phyloP scores from a whole-genome alignment of 2,329 filamentous ascomycete species.

The Curvularia hawaiiensis region DNA sequence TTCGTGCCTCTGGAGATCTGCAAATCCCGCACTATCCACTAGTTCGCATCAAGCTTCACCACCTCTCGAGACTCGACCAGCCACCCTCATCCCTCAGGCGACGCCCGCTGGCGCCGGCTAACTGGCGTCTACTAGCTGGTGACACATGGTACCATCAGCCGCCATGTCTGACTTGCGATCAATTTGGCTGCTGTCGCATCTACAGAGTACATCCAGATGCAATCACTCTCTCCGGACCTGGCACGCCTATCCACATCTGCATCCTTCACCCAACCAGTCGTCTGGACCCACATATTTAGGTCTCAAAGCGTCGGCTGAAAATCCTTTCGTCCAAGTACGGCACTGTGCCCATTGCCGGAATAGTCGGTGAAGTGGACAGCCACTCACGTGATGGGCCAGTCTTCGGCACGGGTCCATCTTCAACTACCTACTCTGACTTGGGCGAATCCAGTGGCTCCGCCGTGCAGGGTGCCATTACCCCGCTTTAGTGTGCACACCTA shows the following conservation, averaged over 20 bases:
- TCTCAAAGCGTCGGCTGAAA: conserved; percentile 30
- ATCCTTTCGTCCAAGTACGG: conserved; percentile 46
- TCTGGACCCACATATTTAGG: conserved; percentile 25
- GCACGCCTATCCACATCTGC: conserved; percentile 48
- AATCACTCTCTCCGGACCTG: conserved; percentile 43
- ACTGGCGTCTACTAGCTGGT: neutral
- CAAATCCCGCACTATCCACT: conserved; percentile 8
- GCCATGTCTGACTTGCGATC: conserved; percentile 1
- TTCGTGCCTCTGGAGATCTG: conserved; percentile 5
- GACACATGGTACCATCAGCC: conserved; percentile 11
- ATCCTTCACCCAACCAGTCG: conserved; percentile 46
- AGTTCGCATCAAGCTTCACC: conserved; percentile 4
- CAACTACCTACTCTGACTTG: conserved; percentile 19
- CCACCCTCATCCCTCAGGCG: neutral
- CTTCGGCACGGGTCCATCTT: neutral
- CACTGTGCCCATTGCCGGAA: conserved; percentile 44
- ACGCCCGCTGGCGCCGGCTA: neutral
- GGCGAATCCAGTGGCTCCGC: conserved; percentile 18
- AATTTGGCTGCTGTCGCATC: conserved; percentile 35
- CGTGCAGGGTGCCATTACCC: conserved; percentile 21
- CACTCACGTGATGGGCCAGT: conserved; percentile 31
- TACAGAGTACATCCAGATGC: conserved; percentile 47
- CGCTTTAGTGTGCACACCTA: neutral
- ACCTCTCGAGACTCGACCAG: neutral
- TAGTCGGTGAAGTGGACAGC: conserved; percentile 46